Base-by-base conservation (phyloP, 345 rosid genomes). In the Capsella bursapastoris region DNA sequence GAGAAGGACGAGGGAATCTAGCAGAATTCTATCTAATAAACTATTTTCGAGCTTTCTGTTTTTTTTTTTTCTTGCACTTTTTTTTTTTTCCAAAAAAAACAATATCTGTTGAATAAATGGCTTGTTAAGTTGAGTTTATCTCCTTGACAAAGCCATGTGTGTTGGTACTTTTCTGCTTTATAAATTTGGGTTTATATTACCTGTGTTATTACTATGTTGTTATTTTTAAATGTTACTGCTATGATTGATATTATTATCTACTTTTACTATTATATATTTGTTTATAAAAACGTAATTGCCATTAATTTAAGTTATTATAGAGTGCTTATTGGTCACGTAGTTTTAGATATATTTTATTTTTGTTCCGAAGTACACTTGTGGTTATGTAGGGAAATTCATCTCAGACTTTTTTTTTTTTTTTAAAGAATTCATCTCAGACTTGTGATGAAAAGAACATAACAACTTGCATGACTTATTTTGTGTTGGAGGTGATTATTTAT, bases 1-100 rank as follows among this genome's bases (percentile, higher is more conserved):
- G 82, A 75, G 82, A 71, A 75, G 80, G 76, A 79, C 55, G 76
- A 79, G 82, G 82, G 78, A 63, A 68, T 40, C 74, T 61, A 68
- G 78, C 78, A 74, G 75, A 68, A 74, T 15, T 66, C 29, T 61
- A 6, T 15, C 18, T 67, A 8, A 45, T 15, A n/a, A 51, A 12
- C 25, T 72, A 14, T 41, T 72, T 77, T 58, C 51, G 51, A 70
- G 55, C 66, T 64, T 34, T 56, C n/a, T 57, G 18, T 60, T 65
- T 57, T 43, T 64, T 56, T 56, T 25, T 44, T 1, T 31, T n/a
- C n/a, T 28, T 25, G 43, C 13, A 6, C 15, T 12, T 0, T 64
- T 69, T 73, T 8, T 11, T 16, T 16, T 47, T 48, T 48, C 1
- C 1, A 48, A 48, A 69, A 41, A 22, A 55, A 49, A 49, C 16